Base-by-base conservation (phyloP, 1,284 basidiomycete genomes). In the Wallemia mellicola region DNA sequence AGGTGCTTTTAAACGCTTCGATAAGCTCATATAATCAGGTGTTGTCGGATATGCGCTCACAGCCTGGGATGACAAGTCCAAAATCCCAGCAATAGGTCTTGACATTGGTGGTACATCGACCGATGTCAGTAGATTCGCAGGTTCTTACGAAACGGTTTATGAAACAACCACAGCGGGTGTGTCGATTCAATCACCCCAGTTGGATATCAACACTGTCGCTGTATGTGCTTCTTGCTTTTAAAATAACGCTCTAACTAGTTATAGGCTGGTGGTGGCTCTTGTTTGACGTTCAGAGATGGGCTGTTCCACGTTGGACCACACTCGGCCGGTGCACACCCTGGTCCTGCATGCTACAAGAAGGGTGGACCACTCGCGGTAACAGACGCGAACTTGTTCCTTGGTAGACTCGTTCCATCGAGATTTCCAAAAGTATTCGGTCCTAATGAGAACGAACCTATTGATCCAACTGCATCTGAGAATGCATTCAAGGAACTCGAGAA, bases 81-180 rank as follows among this genome's bases (percentile, higher is more conserved):
- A 74, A 64, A 72, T 75, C 32, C 82, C 84, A 0, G 75, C 86
- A 59, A 85, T 89, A 64, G 82, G 82, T 79, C 79, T 83, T 60
- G 83, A 86, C 64, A 81, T 80, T 61, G 87, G 87, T 2, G 88
- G 88, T 0, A 94, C 88, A 0, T 83, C 80, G 0, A 91, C 86
- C 0, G 88, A 94, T 66, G 87, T 94, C 0, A 87, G 85, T 2
- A 77, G 88, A 11, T 92, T 80, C 67, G 82, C 80, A 25, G 87
- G 87, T 0, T 74, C 79, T 26, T 91, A 86, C 67, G 86, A 92
- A 68, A 76, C 82, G 25, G 83, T 88, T 0, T 87, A 86, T 68
- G 88, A 95, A 69, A 87, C 88, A 0, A 86, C 83, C 0, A 87
- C 88, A 0, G 88, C 88, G 0, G 86, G 87, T 0, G 81, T 92